Conservation (phyloP, 345 rosid species). For the Lumnitzera racemosa region DNA sequence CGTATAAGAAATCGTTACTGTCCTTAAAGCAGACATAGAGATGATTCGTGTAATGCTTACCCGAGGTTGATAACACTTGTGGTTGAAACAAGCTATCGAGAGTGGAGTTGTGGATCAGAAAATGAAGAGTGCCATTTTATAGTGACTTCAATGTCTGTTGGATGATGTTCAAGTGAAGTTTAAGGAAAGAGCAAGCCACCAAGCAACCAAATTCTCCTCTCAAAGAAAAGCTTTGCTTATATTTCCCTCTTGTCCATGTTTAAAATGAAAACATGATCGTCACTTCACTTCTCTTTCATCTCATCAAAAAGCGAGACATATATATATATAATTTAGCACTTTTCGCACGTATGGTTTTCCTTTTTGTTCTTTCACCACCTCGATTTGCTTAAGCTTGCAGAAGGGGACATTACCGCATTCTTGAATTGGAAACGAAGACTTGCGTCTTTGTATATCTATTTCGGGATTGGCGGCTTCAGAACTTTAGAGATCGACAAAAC, state of each 20-base stretch:
- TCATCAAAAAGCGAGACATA: not conserved
- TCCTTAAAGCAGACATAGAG: too few relatives aligned
- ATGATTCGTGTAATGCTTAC: too few relatives aligned
- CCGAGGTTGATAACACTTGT: too few relatives aligned
- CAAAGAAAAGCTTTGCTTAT: not conserved
- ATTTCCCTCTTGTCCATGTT: not conserved
- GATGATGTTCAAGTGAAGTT: conserved; percentile 26
- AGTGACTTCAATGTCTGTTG: conserved; percentile 14
- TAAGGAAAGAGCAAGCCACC: conserved; percentile 28
- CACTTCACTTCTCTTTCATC: not conserved
- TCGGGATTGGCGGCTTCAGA: not conserved
- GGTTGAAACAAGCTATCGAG: too few relatives aligned
- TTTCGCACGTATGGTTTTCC: conserved; percentile 1
- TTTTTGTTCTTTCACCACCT: not conserved
- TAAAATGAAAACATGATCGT: too few relatives aligned
- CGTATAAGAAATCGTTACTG: too few relatives aligned
- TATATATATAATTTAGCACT: not conserved
- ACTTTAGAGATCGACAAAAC: not conserved
- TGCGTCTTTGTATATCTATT: conserved; percentile 4
- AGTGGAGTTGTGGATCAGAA: conserved; percentile 21
- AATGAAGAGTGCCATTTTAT: conserved; percentile 27
- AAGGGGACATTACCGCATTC: conserved; percentile 15
- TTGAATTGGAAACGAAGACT: conserved; percentile 45
- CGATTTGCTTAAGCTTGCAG: conserved; percentile 52
- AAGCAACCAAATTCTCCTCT: conserved; percentile 18